Conservation (phyloP, 2,329 filamentous ascomycete genomes). For the Aspergillus pseudoviridinutans region DNA sequence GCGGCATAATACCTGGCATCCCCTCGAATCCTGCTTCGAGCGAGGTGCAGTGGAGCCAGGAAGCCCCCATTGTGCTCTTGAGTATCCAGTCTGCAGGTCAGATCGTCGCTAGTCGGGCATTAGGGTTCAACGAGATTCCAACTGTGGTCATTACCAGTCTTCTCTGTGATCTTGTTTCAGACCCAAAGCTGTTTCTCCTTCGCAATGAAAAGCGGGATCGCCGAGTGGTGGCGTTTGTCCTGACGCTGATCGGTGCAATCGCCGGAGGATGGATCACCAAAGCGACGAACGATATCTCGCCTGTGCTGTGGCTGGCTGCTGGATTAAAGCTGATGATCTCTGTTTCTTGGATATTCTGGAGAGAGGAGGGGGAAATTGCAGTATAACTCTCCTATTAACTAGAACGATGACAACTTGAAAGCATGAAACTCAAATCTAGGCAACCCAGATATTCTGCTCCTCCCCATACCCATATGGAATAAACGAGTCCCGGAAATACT, state of each 20-base stretch:
- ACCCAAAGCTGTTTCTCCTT: conserved; percentile 24
- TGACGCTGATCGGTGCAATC: conserved; percentile 25
- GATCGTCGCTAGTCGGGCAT: conserved; percentile 24
- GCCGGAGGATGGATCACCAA: conserved; percentile 28
- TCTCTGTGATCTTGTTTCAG: conserved; percentile 28
- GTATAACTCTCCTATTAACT: background rate
- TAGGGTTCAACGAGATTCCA: conserved; percentile 29
- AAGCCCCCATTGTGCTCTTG: conserved; percentile 28
- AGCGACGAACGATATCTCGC: conserved; percentile 18
- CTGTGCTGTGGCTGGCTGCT: conserved; percentile 21
- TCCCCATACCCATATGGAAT: conserved; percentile 19
- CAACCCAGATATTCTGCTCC: conserved; percentile 17
- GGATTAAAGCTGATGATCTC: conserved; percentile 21
- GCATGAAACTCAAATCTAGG: background rate
- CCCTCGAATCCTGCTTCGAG: background rate
- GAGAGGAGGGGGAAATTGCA: background rate
- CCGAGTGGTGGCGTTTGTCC: conserved; percentile 21
- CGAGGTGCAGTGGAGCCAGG: conserved; percentile 19
- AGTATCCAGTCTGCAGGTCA: conserved; percentile 31
- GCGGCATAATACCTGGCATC: conserved; percentile 20
- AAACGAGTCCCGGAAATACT: conserved; percentile 23
- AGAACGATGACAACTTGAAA: background rate
- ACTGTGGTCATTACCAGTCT: conserved; percentile 33
- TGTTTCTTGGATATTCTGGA: conserved; percentile 20
- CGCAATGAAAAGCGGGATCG: conserved; percentile 27